Base-by-base conservation (phyloP, 2,329 filamentous ascomycete species). In the Aspergillus fumigatus region DNA sequence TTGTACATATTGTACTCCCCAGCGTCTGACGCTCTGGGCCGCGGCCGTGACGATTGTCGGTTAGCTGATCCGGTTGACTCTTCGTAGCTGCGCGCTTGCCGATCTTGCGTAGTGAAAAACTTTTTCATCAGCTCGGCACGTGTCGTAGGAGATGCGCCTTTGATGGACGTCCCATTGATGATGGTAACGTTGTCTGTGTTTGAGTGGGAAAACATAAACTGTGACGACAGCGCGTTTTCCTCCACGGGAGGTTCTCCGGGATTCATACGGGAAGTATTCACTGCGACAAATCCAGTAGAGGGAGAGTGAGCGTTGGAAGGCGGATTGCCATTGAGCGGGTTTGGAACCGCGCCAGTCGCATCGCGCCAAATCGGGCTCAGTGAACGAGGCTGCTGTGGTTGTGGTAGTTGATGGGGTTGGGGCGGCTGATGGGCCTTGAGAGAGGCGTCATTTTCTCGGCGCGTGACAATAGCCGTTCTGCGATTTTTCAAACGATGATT, bases 401-500 rank as follows among this genome's bases (percentile, higher is more conserved):
- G 51, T 19, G 23, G 41, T 29, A 47, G n/a, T 27, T 48, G 41
- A 27, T 48, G 43, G 27, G 32, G 21, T 11, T 25, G 27, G 58
- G 5, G 54, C 26, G 65, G 67, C 59, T 68, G 68, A 59, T 67
- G 69, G 8, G 64, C 59, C 52, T 67, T 61, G 19, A 75, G 59
- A 26, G 66, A 65, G 5, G 69, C 62, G 61, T 77, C 73, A 41
- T 73, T 74, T 56, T 84, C 80, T 55, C 87, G 81, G 38, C 88
- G 81, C 54, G 84, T 82, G 50, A 87, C 77, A 60, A 92, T 90
- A n/a, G 87, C 88, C 53, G 84, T 84, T 66, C 86, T 87, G 51
- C 89, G 85, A 50, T 87, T 87, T 68, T 88, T 89, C 51, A 96
- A 77, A 47, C 88, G 84, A 67, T 94, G 91, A 63, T 92, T 92